Evolutionary conservation across 2,329 filamentous ascomycete genomes (phyloP).

Genomic region (Colletotrichum orchidophilum): DNA sequence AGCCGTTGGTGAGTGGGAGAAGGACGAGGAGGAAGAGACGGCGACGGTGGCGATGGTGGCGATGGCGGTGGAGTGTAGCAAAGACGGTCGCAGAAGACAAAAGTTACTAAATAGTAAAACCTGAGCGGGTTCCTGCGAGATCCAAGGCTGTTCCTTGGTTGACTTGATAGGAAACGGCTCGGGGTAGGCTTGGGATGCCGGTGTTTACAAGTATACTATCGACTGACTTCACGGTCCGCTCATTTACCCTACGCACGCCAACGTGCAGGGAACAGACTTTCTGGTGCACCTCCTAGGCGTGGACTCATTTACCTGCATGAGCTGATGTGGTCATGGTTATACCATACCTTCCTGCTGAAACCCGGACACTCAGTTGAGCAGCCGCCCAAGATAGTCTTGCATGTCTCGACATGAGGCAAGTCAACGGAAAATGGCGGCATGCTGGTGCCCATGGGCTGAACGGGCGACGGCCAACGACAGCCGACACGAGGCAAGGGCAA

Average conservation of each 20-base stretch:
- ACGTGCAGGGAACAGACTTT: neutral
- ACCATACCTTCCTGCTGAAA: neutral
- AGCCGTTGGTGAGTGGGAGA: neutral
- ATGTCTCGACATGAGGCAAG: slow-evolving; percentile 15
- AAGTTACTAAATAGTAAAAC: neutral
- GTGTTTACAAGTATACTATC: neutral
- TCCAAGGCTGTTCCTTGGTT: neutral
- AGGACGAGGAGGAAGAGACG: neutral
- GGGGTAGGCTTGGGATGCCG: neutral
- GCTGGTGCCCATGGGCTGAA: slow-evolving; percentile 23
- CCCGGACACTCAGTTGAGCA: neutral
- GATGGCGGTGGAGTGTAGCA: neutral
- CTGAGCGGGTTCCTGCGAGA: neutral
- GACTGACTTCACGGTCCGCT: neutral
- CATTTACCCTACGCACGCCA: neutral
- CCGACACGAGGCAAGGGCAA: slow-evolving; percentile 18
- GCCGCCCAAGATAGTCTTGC: neutral
- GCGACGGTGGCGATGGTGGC: neutral
- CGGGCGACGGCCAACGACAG: neutral
- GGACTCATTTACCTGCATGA: neutral
- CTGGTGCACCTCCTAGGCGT: neutral
- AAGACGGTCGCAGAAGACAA: neutral
- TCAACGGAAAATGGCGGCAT: neutral
- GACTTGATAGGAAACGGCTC: neutral
- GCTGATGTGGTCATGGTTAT: neutral